phyloP scores from a whole-genome alignment of 371 early-diverging fungal genomes.

The Synchytrium microbalum region DNA sequence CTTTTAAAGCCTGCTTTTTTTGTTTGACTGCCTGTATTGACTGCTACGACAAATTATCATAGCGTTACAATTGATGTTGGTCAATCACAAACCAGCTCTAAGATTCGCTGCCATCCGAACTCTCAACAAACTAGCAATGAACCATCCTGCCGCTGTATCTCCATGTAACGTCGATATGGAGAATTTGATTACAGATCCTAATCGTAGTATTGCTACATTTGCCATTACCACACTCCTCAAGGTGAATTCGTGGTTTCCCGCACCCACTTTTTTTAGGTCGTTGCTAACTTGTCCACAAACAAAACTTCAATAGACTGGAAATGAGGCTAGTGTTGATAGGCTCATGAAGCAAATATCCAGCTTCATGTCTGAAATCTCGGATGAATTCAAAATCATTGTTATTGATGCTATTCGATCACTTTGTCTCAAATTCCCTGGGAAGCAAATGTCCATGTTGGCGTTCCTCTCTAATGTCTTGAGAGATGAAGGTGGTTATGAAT shows the following conservation, averaged over 20 bases:
- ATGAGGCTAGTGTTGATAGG: constrained; percentile 93
- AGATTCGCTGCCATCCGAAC: constrained; percentile 96
- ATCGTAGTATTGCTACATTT: constrained; percentile 95
- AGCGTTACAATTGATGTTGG: constrained; percentile 86
- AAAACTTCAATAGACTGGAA: constrained; percentile 88
- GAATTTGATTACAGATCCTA: constrained; percentile 87
- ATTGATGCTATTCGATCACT: constrained; percentile 94
- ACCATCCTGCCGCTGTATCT: constrained; percentile 79
- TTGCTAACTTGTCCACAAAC: too few species aligned
- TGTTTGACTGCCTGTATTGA: constrained; percentile 7
- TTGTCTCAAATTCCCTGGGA: constrained; percentile 93
- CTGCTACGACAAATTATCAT: background rate
- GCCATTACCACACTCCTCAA: constrained; percentile 97
- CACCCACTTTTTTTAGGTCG: background rate
- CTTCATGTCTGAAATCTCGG: constrained; percentile 95
- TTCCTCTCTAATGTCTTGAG: constrained; percentile 88
- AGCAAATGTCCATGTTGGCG: constrained; percentile 84
- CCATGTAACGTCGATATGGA: constrained; percentile 97
- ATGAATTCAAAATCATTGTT: constrained; percentile 96
- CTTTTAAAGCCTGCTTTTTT: background rate
- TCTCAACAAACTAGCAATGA: constrained; percentile 81
- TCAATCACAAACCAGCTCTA: constrained; percentile 84
- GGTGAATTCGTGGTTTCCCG: constrained; percentile 22
- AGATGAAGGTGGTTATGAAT: constrained; percentile 96
- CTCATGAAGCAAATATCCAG: constrained; percentile 96